phyloP scores from a whole-genome alignment of 805 yeast genomes.

The baker's yeast (Saccharomyces cerevisiae) region DNA sequence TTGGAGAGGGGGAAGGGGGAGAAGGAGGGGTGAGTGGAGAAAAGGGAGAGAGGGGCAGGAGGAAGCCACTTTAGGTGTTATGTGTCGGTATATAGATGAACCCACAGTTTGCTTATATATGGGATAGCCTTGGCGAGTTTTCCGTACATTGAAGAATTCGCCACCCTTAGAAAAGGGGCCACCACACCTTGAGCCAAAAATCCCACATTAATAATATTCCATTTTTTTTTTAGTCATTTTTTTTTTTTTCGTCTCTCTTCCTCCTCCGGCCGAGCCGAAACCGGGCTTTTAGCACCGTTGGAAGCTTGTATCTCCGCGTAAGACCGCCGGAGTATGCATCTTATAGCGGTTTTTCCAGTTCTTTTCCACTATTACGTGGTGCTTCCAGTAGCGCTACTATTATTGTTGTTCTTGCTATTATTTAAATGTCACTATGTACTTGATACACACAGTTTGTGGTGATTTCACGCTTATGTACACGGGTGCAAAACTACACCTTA shows the following conservation, averaged over 20 bases:
- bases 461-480: neutral
- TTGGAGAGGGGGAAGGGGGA: neutral
- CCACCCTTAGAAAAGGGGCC: neutral
- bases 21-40: neutral
- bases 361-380: no score
- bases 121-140: neutral
- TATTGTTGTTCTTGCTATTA: no score
- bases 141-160: neutral
- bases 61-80: neutral
- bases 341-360: neutral
- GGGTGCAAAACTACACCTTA: neutral
- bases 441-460: neutral
- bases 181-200: neutral
- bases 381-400: no score
- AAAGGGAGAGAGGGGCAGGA: neutral
- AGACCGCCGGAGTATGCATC: neutral
- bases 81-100: neutral
- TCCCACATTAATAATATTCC: neutral
- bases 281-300: neutral
- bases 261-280: neutral
- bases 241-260: neutral
- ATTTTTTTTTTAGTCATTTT: neutral
- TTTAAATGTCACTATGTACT: neutral
- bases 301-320: neutral
- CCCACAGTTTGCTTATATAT: neutral